Percentiles rank a stretch among this genome's conserved stretches.
phyloP scores from a whole-genome alignment of 176 grass and related monocot genomes.

The Cocos nucifera region DNA sequence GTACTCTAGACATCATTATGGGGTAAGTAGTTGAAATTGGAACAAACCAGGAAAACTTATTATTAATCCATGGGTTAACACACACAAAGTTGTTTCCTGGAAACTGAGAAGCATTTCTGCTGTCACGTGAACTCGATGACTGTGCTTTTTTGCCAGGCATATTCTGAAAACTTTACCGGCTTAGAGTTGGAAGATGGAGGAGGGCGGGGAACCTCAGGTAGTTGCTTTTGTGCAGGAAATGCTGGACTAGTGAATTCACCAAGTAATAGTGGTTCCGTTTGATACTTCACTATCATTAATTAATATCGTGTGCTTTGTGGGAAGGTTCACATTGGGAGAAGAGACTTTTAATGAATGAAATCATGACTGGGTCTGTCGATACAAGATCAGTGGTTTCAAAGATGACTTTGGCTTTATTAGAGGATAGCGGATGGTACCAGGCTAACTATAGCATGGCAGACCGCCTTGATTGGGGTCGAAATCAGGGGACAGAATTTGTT shows the following conservation, averaged over 20 bases:
- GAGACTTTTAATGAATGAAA: constrained; percentile 98
- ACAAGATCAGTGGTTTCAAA: constrained; percentile 95
- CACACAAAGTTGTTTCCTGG: too few species aligned
- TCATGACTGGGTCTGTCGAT: constrained; percentile 98
- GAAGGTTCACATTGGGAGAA: constrained; percentile 99
- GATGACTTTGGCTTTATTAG: constrained; percentile 96
- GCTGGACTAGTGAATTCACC: too few species aligned
- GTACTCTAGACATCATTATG: constrained; percentile 97
- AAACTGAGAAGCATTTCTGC: neutral
- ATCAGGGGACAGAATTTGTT: constrained; percentile 91
- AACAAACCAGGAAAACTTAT: too few species aligned
- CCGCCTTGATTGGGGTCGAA: constrained; percentile 81
- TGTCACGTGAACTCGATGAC: neutral
- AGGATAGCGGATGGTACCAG: constrained; percentile 99
- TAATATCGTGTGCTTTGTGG: neutral
- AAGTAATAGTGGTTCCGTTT: too few species aligned
- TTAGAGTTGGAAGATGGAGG: constrained; percentile 97
- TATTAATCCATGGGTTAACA: too few species aligned
- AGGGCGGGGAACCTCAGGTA: constrained; percentile 98
- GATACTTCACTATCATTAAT: neutral
- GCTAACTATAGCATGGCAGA: constrained; percentile 99
- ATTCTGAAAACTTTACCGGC: constrained; percentile 92
- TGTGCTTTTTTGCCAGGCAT: constrained; percentile 44
- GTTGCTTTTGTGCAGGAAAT: neutral
- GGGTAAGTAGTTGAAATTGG: constrained; percentile 41